These are phyloP conservation scores for Termitomyces sp. DNA, from an alignment of 768 basidiomycete genomes.

Conservation along the genomic window DNA sequence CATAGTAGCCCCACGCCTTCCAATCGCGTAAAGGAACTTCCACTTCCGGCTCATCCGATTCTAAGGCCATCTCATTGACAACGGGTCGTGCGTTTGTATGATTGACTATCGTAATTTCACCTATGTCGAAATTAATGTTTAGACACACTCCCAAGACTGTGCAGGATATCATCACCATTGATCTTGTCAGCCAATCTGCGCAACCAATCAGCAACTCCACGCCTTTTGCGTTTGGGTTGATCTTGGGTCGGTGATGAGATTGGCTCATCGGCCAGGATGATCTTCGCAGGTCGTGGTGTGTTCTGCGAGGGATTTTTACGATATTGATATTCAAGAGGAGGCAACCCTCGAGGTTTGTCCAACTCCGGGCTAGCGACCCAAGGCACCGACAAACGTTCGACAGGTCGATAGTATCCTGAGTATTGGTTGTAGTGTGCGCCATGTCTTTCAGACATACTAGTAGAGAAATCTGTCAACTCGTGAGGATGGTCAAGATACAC, in stretches of 20 bases:
- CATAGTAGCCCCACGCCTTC: conserved; percentile 54
- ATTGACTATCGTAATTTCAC: not conserved
- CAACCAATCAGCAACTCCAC: not conserved
- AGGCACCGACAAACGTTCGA: conserved; percentile 19
- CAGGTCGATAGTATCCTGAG: conserved; percentile 25
- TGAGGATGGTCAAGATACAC: not conserved
- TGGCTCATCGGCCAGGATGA: not conserved
- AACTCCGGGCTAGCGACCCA: conserved; percentile 23
- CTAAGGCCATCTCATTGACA: not conserved
- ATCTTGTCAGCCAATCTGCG: conserved; percentile 7
- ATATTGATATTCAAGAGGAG: conserved; percentile 19
- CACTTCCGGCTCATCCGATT: not conserved
- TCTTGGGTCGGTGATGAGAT: not conserved
- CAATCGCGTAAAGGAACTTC: conserved; percentile 30
- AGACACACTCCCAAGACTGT: not conserved
- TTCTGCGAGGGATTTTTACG: conserved; percentile 4
- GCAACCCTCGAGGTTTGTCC: conserved; percentile 17
- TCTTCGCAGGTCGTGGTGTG: not conserved
- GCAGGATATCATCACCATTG: not conserved
- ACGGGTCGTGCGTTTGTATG: no score
- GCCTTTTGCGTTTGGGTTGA: not conserved
- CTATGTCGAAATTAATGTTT: not conserved
- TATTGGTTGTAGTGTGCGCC: conserved; percentile 13
- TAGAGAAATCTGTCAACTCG: not conserved
- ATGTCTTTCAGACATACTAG: not conserved